Base-by-base conservation (phyloP, 495 filamentous ascomycete species). In the Daldinia vernicosa region DNA sequence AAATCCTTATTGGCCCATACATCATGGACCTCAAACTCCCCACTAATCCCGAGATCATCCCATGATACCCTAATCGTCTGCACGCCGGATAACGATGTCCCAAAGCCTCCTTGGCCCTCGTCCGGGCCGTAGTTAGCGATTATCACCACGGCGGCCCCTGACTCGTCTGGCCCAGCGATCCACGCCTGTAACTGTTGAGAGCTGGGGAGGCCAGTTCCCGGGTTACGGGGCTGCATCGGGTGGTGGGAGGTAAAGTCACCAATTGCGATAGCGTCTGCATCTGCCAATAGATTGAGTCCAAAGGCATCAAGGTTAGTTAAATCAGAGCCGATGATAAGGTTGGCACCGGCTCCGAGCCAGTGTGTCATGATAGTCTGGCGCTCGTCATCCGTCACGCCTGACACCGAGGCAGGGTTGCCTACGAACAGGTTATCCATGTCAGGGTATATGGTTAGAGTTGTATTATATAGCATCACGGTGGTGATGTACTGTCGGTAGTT, bases 181-280 rank as follows among this genome's bases (percentile, higher is more conserved):
- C 76, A 78, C 15, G 76, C 76, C 45, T 78, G 76, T 9, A 78
- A 65, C 52, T 78, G 76, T 55, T 75, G 50, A 12, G 76, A 67
- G 17, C 57, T 53, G 27, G 69, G 68, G 12, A 64, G 60, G 24
- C 75, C 75, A 14, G 60, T 74, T 19, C 67, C 75, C 2, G 75
- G 76, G 43, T 74, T 78, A 6, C 75, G 72, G 14, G 76, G 76
- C 45, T 78, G 76, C 70, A 78, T 78, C 19, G 76, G 72, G 50
- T 69, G 69, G 9, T 58, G 63, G 11, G 69, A 67, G 17, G 65
- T 66, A 56, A 77, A 75, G 19, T 66, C 54, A 1, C 70, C 72
- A 24, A 69, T 51, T 24, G 60, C 67, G 28, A 74, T 56, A 6
- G 75, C 66, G 37, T 60, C 51, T n/a, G 60, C 19, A 35, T 56